phyloP scores from a whole-genome alignment of 306 rosid genomes.

The Canavalia gladiata region DNA sequence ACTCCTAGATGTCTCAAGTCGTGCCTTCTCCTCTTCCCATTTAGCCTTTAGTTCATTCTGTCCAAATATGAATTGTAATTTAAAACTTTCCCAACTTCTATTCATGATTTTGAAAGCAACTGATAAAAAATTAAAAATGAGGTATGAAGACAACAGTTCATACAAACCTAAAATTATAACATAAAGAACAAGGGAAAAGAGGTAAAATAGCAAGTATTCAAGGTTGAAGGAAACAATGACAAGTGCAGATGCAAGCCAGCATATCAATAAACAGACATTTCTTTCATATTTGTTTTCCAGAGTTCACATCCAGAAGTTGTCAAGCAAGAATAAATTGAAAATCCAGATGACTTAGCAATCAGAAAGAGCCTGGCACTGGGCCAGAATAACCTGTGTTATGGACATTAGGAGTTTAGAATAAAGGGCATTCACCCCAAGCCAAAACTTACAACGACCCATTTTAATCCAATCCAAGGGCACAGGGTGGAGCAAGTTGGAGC shows the following conservation, averaged over 20 bases:
- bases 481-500: too few species aligned
- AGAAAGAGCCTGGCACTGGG: neutral
- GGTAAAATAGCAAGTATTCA: neutral
- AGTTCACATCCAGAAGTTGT: neutral
- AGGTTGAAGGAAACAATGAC: neutral
- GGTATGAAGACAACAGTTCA: neutral
- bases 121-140: neutral
- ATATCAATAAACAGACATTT: neutral
- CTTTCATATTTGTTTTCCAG: neutral
- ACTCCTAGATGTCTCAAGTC: constrained; percentile 62
- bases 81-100: neutral
- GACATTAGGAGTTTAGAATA: neutral
- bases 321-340: constrained; percentile 1
- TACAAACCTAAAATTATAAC: neutral
- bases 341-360: neutral
- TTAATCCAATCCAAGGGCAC: too few species aligned
- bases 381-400: neutral
- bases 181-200: neutral
- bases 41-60: constrained; percentile 81
- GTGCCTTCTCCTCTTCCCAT: constrained; percentile 74
- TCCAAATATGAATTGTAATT: constrained; percentile 36
- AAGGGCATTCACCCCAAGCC: neutral
- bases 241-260: neutral
- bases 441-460: neutral
- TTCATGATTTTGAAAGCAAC: constrained; percentile 6